Evolutionary conservation across 306 rosid species (phyloP).

Genomic region (Fagus sylvatica): DNA sequence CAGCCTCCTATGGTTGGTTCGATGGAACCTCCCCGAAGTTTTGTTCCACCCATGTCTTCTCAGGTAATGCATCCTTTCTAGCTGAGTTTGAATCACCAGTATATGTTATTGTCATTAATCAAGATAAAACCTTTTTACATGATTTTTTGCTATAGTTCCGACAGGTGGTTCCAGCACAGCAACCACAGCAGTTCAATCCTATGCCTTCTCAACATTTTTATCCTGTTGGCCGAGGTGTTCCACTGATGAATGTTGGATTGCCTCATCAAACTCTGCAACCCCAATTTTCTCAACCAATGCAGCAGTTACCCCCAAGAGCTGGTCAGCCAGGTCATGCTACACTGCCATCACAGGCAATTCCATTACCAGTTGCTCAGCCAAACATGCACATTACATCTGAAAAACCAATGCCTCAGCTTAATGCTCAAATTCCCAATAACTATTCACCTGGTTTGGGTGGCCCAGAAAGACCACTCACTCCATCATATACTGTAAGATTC

Average conservation of each 20-base stretch:
- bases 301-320: conserved; percentile 65
- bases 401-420: conserved; percentile 49
- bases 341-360: conserved; percentile 55
- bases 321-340: conserved; percentile 57
- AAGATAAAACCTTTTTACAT: conserved; percentile 18
- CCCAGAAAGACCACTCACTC: conserved; percentile 56
- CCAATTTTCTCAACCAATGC: conserved; percentile 67
- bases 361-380: conserved; percentile 60
- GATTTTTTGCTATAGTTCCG: conserved; percentile 58
- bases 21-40: conserved; percentile 70
- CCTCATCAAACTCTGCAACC: conserved; percentile 64
- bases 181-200: conserved; percentile 68
- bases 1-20: conserved; percentile 72
- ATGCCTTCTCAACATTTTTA: conserved; percentile 71
- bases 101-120: conserved; percentile 1
- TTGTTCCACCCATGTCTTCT: conserved; percentile 60
- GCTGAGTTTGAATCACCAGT: conserved; percentile 10
- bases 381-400: conserved; percentile 61
- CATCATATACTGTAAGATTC: conserved; percentile 71
- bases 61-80: conserved; percentile 55
- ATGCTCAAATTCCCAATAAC: conserved; percentile 60
- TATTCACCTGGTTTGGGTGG: conserved; percentile 63
- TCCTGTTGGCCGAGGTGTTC: conserved; percentile 70
- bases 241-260: conserved; percentile 64
- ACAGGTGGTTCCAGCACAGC: conserved; percentile 65